These are phyloP conservation scores for Arabidopsis suecica DNA, from an alignment of 345 rosid genomes.

Conservation along the genomic window DNA sequence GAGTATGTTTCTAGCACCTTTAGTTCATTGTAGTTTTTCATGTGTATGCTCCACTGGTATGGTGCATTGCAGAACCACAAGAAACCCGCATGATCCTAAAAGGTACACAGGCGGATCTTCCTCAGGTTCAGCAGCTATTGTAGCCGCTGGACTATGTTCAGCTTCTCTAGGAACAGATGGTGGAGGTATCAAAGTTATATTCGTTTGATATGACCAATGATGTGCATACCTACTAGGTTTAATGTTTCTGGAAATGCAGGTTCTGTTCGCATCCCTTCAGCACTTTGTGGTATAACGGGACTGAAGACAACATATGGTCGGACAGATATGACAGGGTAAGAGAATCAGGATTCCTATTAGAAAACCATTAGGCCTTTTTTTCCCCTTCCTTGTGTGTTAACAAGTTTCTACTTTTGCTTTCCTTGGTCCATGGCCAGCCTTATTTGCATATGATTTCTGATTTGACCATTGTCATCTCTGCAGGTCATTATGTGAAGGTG, in stretches of 20 bases:
- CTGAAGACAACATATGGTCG: constrained; percentile 87
- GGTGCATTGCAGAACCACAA: constrained; percentile 69
- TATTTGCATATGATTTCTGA: constrained; percentile 5
- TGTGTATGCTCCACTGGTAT: constrained; percentile 1
- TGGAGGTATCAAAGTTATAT: constrained; percentile 66
- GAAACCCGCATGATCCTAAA: constrained; percentile 84
- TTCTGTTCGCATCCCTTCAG: constrained; percentile 79
- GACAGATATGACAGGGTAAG: constrained; percentile 77
- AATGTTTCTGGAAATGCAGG: constrained; percentile 56
- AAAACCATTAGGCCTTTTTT: not conserved
- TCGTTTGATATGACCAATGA: constrained; percentile 7
- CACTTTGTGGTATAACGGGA: constrained; percentile 88
- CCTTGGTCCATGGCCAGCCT: not conserved
- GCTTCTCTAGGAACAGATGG: constrained; percentile 97
- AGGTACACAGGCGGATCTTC: constrained; percentile 97
- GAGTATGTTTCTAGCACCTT: constrained; percentile 1
- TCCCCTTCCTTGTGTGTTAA: not conserved
- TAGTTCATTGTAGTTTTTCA: not conserved
- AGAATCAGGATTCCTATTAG: not conserved
- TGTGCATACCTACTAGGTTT: constrained; percentile 25
- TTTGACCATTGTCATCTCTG: constrained; percentile 26
- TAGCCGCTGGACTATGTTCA: constrained; percentile 88
- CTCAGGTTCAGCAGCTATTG: constrained; percentile 92
- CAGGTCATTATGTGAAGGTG: constrained; percentile 73
- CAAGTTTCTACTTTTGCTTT: constrained; percentile 4